Conservation (phyloP, 495 filamentous ascomycete species). For the Tuber aestivum region DNA sequence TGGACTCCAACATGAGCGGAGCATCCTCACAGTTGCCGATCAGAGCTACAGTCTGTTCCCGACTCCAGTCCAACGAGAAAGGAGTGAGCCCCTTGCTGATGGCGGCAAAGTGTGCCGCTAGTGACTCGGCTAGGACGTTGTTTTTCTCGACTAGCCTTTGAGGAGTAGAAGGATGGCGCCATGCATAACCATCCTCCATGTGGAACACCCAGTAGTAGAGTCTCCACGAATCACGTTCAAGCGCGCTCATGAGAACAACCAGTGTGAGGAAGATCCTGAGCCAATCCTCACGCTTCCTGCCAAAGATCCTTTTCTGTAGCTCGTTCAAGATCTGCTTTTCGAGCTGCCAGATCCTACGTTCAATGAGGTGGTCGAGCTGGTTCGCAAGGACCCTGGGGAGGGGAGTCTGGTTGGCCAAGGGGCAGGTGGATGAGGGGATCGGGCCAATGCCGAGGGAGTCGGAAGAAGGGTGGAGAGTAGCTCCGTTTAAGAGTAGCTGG, state of each 20-base stretch:
- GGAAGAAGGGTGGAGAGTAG: slow-evolving; percentile 34
- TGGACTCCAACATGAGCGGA: slow-evolving; percentile 33
- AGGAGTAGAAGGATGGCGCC: slow-evolving; percentile 40
- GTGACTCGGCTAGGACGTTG: slow-evolving; percentile 38
- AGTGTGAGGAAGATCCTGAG: slow-evolving; percentile 40
- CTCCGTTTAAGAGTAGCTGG: slow-evolving; percentile 39
- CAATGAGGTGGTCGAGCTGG: slow-evolving; percentile 42
- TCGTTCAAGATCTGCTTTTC: slow-evolving; percentile 42
- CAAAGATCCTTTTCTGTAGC: slow-evolving; percentile 41
- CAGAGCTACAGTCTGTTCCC: slow-evolving; percentile 38
- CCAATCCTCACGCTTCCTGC: slow-evolving; percentile 42
- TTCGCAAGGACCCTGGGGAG: slow-evolving; percentile 40
- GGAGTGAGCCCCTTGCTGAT: slow-evolving; percentile 44
- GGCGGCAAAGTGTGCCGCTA: slow-evolving; percentile 41
- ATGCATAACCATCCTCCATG: slow-evolving; percentile 39
- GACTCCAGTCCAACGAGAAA: slow-evolving; percentile 42
- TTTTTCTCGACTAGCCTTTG: slow-evolving; percentile 41
- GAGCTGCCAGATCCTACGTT: slow-evolving; percentile 42
- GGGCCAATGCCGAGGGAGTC: slow-evolving; percentile 36
- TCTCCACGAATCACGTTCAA: slow-evolving; percentile 42
- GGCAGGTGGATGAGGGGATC: slow-evolving; percentile 33
- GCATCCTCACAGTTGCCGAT: slow-evolving; percentile 35
- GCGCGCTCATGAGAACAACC: slow-evolving; percentile 39
- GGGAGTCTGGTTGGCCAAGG: slow-evolving; percentile 29
- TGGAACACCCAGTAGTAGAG: slow-evolving; percentile 44